Base-by-base conservation (phyloP, 108 stramenopile genomes). In the Cyclotella distinguenda region DNA sequence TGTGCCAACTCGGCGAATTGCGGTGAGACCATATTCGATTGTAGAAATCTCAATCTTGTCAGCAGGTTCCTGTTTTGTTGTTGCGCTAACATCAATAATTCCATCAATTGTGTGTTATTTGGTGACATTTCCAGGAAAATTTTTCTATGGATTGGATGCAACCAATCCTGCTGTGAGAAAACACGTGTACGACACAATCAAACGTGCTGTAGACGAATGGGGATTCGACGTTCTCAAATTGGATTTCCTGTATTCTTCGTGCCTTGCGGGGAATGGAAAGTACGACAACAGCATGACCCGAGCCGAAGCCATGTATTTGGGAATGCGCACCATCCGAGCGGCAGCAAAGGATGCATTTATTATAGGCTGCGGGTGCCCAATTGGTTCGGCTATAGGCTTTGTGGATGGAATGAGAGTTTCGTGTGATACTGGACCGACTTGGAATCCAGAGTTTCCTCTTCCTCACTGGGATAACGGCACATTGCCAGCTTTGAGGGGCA, bases 221-320 rank as follows among this genome's bases (percentile, higher is more conserved):
- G 88, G 91, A 5, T 97, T 87, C 45, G 63, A 77, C 36, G 92
- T 91, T 1, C 58, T 97, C 16, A 96, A 97, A 50, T 79, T 97
- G 60, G 96, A 97, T 64, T 97, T 97, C 62, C 60, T 97, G 64
- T 97, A 97, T 73, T 92, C 94, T 38, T 89, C 88, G 15, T 93
- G 88, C 65, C 66, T 97, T 42, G 74, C 81, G 19, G 93, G 92
- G 16, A 93, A 91, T 77, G 90, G 91, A 32, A 89, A 88, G 55
- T 86, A 87, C 68, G 88, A 93, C 54, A 73, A 79, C 54, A 78
- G 82, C 49, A 88, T 94, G 76, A 85, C 85, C 19, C 80, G 91
- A 68, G 95, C 95, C 8, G 86, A 96, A 63, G 89, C 93, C 1
- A 91, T 95, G 85, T 69, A 91, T 53, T 48, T 93, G 57, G 93